These are phyloP conservation scores for Dalbergia cochinchinensis DNA, from an alignment of 306 rosid genomes.

Conservation along the genomic window DNA sequence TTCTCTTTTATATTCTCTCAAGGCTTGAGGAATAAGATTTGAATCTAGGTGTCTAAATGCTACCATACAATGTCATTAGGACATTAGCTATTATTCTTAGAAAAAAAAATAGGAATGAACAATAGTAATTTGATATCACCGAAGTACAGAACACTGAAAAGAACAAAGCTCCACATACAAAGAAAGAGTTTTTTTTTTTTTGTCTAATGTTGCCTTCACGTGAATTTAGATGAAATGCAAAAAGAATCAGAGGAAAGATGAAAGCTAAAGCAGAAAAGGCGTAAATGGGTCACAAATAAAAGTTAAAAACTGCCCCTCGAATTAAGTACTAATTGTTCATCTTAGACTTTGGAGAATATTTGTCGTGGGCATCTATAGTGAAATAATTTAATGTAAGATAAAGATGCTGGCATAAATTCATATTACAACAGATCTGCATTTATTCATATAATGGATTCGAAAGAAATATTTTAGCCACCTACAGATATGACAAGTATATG, in stretches of 20 bases:
- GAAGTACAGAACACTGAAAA: slow-evolving; percentile 54
- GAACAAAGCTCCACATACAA: slow-evolving; percentile 47
- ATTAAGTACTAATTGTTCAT: slow-evolving; percentile 16
- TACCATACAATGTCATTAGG: slow-evolving; percentile 36
- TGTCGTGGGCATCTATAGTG: slow-evolving; percentile 48
- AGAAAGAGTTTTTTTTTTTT: slow-evolving; percentile 23
- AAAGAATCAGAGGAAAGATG: slow-evolving; percentile 37
- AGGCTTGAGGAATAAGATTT: slow-evolving; percentile 64
- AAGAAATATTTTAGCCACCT: slow-evolving; percentile 49
- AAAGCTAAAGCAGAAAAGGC: slow-evolving; percentile 16
- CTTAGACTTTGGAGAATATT: slow-evolving; percentile 36
- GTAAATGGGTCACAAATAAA: slow-evolving; percentile 31
- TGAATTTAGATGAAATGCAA: slow-evolving; percentile 39
- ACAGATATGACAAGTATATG: slow-evolving; percentile 38
- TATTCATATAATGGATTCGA: slow-evolving; percentile 61
- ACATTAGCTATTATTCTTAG: slow-evolving; percentile 43
- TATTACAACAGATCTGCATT: slow-evolving; percentile 45
- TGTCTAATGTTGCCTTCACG: slow-evolving; percentile 45
- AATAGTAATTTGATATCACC: slow-evolving; percentile 54
- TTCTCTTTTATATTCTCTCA: slow-evolving; percentile 53
- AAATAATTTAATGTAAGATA: slow-evolving; percentile 48
- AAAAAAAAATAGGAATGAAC: slow-evolving; percentile 43
- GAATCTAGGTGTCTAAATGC: slow-evolving; percentile 57
- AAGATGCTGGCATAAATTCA: slow-evolving; percentile 54
- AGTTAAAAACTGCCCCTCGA: not conserved